A percentile compares a stretch with the other conserved stretches of the same genome.
phyloP scores from a whole-genome alignment of 1,284 basidiomycete species.

The Entoloma clypeatum region DNA sequence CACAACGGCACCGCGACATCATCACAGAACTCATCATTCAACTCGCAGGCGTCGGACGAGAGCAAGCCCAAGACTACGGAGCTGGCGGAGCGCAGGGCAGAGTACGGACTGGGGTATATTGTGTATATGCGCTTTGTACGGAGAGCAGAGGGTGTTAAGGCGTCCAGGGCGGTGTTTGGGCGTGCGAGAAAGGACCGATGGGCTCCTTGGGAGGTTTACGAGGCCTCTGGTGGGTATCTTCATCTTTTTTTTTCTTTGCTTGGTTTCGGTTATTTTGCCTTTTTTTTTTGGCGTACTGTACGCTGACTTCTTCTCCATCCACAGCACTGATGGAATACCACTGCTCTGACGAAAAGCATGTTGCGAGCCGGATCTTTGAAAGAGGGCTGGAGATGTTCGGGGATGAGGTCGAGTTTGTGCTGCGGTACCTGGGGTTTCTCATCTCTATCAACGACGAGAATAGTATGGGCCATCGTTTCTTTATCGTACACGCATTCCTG shows the following conservation, averaged over 20 bases:
- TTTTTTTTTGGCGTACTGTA: constrained; percentile 2
- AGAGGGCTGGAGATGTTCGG: constrained; percentile 86
- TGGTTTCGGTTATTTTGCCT: background rate
- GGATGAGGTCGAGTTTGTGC: constrained; percentile 82
- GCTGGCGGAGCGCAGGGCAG: constrained; percentile 58
- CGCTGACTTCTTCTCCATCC: constrained; percentile 8
- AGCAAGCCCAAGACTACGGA: constrained; percentile 47
- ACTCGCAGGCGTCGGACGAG: constrained; percentile 37
- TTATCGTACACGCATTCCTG: constrained; percentile 10
- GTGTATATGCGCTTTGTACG: constrained; percentile 93
- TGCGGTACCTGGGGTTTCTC: constrained; percentile 89
- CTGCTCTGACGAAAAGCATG: constrained; percentile 79
- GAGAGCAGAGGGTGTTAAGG: constrained; percentile 78
- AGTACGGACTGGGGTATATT: constrained; percentile 68
- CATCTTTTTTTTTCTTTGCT: constrained; percentile 2
- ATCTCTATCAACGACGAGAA: constrained; percentile 95
- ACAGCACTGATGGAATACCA: constrained; percentile 95
- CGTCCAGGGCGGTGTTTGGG: constrained; percentile 76
- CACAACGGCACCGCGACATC: constrained; percentile 8
- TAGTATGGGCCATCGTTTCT: constrained; percentile 51
- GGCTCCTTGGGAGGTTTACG: constrained; percentile 91
- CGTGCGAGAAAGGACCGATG: constrained; percentile 84
- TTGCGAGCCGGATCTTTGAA: constrained; percentile 93
- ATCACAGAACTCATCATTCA: constrained; percentile 30
- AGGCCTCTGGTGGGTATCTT: constrained; percentile 75